These are phyloP conservation scores for Leptoxyphium fumago DNA, from an alignment of 2,329 filamentous ascomycete species.

Conservation along the genomic window DNA sequence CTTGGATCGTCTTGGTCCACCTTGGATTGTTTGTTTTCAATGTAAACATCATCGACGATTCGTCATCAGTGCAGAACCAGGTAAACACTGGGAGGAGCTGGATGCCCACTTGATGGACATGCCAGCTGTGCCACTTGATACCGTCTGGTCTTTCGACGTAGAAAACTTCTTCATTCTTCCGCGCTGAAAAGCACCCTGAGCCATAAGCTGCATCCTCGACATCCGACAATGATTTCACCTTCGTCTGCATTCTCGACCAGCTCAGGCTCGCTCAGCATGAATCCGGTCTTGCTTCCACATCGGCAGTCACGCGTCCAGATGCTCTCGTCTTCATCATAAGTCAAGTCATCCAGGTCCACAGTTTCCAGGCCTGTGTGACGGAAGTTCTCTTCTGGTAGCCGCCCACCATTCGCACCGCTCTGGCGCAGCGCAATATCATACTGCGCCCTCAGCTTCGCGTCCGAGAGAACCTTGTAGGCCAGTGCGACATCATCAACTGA, in stretches of 20 bases:
- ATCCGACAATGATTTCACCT: constrained; percentile 45
- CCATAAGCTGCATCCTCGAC: constrained; percentile 49
- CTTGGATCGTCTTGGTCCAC: no score
- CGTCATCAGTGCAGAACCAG: no score
- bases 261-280: constrained; percentile 39
- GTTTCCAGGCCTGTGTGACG: constrained; percentile 38
- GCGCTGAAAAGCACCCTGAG: constrained; percentile 45
- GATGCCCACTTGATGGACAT: no score
- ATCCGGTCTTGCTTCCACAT: constrained; percentile 44
- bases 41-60: no score
- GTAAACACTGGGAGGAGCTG: no score
- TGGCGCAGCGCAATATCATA: constrained; percentile 33
- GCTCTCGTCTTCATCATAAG: constrained; percentile 22
- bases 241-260: constrained; percentile 35
- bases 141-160: no score
- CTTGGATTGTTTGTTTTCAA: no score
- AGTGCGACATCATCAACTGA: constrained; percentile 44
- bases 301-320: constrained; percentile 41
- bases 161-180: constrained; percentile 20
- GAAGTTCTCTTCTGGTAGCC: not conserved
- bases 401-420: not conserved
- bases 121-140: no score
- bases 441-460: constrained; percentile 27
- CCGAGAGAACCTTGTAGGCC: constrained; percentile 41
- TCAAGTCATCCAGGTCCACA: constrained; percentile 43